phyloP scores from a whole-genome alignment of 1,284 basidiomycete species.

The Apiotrichum montevideense region DNA sequence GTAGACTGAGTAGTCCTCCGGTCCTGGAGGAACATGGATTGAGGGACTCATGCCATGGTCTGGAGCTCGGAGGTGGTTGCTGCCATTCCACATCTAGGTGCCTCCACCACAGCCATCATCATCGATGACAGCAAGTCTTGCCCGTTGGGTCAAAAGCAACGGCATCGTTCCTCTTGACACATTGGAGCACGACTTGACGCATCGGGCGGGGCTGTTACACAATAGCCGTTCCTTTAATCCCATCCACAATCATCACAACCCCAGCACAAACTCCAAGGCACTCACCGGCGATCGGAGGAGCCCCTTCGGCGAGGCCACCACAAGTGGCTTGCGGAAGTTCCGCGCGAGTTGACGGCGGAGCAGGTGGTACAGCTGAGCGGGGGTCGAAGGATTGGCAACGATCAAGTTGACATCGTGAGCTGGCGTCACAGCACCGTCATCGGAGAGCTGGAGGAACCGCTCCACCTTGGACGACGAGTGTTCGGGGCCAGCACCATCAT shows the following conservation, averaged over 20 bases:
- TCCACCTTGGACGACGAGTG: slow-evolving; percentile 81
- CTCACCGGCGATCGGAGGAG: slow-evolving; percentile 69
- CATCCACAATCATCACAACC: neutral
- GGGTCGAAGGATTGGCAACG: slow-evolving; percentile 75
- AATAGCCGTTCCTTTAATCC: neutral
- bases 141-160: neutral
- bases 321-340: slow-evolving; percentile 75
- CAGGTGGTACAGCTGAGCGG: slow-evolving; percentile 84
- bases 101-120: neutral
- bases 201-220: neutral
- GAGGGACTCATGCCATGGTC: no score
- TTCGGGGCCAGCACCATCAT: slow-evolving; percentile 85
- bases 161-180: neutral
- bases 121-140: neutral
- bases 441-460: slow-evolving; percentile 62
- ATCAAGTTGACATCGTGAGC: slow-evolving; percentile 65
- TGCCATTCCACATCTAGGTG: neutral
- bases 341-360: slow-evolving; percentile 72
- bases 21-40: no score
- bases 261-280: slow-evolving; percentile 9
- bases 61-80: no score
- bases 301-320: slow-evolving; percentile 76
- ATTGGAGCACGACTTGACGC: no score
- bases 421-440: slow-evolving; percentile 33
- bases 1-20: no score